Conservation (phyloP, 192 early-diverging fungal genomes). For the Geranomyces michiganensis region DNA sequence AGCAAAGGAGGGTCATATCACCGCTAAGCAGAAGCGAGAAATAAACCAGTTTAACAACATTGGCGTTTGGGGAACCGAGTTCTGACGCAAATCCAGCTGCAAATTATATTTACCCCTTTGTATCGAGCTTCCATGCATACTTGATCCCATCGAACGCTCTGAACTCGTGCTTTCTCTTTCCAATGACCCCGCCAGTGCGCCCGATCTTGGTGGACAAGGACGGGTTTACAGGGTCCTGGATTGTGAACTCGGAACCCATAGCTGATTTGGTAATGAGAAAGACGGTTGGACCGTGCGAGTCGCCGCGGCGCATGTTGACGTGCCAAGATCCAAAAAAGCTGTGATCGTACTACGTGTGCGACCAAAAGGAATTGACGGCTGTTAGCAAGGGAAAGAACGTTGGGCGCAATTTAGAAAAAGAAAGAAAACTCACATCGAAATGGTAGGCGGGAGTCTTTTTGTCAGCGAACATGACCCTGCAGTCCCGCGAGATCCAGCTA, state of each 20-base stretch:
- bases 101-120: not conserved
- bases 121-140: slow-evolving; percentile 26
- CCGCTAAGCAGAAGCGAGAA: not conserved
- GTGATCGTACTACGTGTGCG: slow-evolving; percentile 4
- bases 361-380: not conserved
- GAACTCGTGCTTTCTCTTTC: slow-evolving; percentile 24
- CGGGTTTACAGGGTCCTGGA: slow-evolving; percentile 25
- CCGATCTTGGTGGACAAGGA: not conserved
- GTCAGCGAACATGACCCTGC: slow-evolving; percentile 19
- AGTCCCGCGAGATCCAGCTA: slow-evolving; percentile 32
- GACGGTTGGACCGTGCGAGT: slow-evolving; percentile 18
- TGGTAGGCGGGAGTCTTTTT: slow-evolving; percentile 27
- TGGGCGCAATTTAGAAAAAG: too few species aligned
- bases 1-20: slow-evolving; percentile 20
- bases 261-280: slow-evolving; percentile 30
- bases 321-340: slow-evolving; percentile 28
- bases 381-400: too few species aligned
- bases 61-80: too few species aligned
- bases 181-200: slow-evolving; percentile 18
- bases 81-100: too few species aligned
- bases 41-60: not conserved
- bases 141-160: slow-evolving; percentile 21
- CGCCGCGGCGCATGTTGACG: slow-evolving; percentile 33
- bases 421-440: slow-evolving; percentile 20
- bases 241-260: slow-evolving; percentile 27